Evolutionary conservation across 257 asterid species (phyloP).

Genomic region (Solanum piurae): DNA sequence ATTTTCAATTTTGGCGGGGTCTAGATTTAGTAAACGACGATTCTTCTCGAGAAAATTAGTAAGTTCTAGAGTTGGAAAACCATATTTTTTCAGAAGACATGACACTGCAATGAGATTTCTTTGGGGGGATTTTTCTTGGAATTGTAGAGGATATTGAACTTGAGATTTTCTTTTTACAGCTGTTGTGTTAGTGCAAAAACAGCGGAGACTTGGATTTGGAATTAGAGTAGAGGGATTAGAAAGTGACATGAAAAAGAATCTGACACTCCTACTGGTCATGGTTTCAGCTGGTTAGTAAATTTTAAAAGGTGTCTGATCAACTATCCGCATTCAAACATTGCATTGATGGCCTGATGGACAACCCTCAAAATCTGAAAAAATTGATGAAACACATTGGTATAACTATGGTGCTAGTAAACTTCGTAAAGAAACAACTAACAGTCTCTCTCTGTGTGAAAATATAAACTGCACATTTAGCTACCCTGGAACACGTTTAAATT

Average conservation of each 20-base stretch:
- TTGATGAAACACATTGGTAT: not conserved
- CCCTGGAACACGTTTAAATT: not conserved
- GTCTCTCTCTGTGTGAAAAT: not conserved
- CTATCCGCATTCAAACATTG: not conserved
- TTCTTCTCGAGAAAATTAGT: slow-evolving; percentile 37
- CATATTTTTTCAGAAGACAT: slow-evolving; percentile 49
- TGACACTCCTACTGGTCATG: slow-evolving; percentile 16
- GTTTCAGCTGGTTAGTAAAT: not conserved
- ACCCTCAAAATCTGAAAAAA: not conserved
- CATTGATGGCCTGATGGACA: not conserved
- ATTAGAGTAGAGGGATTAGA: not conserved
- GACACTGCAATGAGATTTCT: slow-evolving; percentile 25
- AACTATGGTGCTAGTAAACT: not conserved
- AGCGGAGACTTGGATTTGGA: not conserved
- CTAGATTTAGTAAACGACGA: slow-evolving; percentile 29
- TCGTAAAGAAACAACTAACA: not conserved
- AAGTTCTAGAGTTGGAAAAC: slow-evolving; percentile 35
- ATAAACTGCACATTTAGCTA: not conserved
- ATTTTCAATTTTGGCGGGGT: slow-evolving; percentile 30
- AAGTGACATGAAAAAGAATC: slow-evolving; percentile 1
- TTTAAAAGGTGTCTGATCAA: not conserved
- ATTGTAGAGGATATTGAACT: slow-evolving; percentile 3
- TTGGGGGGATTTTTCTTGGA: not conserved
- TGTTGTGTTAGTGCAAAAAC: slow-evolving; percentile 6
- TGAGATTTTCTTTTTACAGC: slow-evolving; percentile 5